Evolutionary conservation across 1,139 yeast genomes (phyloP).

Genomic region (Arxiozyma slooffiae): DNA sequence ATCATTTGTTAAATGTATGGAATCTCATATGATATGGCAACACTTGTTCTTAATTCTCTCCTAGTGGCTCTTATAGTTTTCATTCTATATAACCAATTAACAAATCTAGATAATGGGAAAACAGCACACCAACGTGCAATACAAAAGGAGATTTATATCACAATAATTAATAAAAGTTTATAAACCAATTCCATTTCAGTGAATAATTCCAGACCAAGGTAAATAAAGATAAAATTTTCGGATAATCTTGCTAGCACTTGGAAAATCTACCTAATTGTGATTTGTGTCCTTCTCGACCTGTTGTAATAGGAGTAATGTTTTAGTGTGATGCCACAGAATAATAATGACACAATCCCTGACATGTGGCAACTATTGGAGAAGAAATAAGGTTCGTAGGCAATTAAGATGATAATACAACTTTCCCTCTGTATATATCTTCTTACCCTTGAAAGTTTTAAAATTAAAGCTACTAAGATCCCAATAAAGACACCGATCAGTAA

Average conservation of each 20-base stretch:
- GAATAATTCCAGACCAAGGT: conserved; percentile 84
- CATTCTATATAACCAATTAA: conserved; percentile 68
- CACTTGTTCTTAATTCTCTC: conserved; percentile 32
- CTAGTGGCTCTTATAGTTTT: conserved; percentile 33
- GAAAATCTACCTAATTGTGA: conserved; percentile 89
- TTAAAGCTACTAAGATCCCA: conserved; percentile 81
- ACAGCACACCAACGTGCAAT: conserved; percentile 96
- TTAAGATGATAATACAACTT: conserved; percentile 78
- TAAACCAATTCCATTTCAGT: conserved; percentile 93
- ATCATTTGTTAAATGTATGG: conserved; percentile 95
- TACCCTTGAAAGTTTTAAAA: conserved; percentile 84
- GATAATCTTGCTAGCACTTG: conserved; percentile 89
- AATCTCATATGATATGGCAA: conserved; percentile 70
- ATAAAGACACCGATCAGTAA: conserved; percentile 79
- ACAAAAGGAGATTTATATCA: conserved; percentile 84
- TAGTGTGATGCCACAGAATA: conserved; percentile 92
- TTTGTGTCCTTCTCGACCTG: conserved; percentile 95
- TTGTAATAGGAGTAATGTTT: conserved; percentile 95
- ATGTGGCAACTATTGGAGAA: conserved; percentile 97
- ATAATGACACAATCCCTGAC: conserved; percentile 94
- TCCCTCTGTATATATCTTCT: conserved; percentile 94
- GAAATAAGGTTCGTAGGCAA: conserved; percentile 93
- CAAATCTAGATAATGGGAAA: conserved; percentile 77
- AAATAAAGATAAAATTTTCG: conserved; percentile 93
- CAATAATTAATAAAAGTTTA: conserved; percentile 83